Evolutionary conservation across 129 eudicot genomes (phyloP).

Genomic region (Arctium minus): DNA sequence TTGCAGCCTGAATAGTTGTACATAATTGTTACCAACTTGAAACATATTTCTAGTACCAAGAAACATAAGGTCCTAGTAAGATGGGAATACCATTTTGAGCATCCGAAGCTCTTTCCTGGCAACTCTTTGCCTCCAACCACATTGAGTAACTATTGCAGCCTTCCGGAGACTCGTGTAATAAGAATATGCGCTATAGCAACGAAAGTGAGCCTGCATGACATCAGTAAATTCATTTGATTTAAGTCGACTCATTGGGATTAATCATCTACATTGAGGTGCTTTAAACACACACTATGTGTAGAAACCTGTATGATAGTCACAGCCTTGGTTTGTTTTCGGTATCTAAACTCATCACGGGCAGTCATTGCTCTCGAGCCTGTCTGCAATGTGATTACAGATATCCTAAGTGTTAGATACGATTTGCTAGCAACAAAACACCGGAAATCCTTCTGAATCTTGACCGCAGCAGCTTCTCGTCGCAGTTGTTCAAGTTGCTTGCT

Average conservation of each 20-base stretch:
- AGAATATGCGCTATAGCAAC: conserved; percentile 66
- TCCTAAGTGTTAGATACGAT: conserved; percentile 48
- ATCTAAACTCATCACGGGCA: conserved; percentile 82
- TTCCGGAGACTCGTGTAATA: conserved; percentile 76
- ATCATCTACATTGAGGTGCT: not conserved
- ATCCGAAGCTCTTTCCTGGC: conserved; percentile 88
- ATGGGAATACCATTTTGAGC: conserved; percentile 77
- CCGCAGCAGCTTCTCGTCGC: conserved; percentile 81
- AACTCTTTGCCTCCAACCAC: conserved; percentile 93
- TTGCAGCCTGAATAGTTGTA: conserved; percentile 67
- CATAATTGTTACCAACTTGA: conserved; percentile 14
- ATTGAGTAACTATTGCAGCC: conserved; percentile 85
- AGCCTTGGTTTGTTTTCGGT: conserved; percentile 85
- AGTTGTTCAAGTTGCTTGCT: conserved; percentile 74
- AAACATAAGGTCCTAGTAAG: not conserved
- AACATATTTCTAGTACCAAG: not conserved
- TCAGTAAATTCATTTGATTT: not conserved
- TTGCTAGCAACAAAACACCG: conserved; percentile 53
- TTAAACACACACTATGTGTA: not conserved
- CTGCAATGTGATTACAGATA: conserved; percentile 63
- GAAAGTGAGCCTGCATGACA: conserved; percentile 64
- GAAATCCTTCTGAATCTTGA: conserved; percentile 81
- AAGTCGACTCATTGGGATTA: not conserved
- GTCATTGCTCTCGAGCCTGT: conserved; percentile 90
- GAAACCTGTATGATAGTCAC: conserved; percentile 77